Percentiles rank a stretch among this genome's conserved stretches.
These are phyloP conservation scores for Dianthus caryophyllus DNA, from an alignment of 148 eudicot species.

Conservation along the genomic window DNA sequence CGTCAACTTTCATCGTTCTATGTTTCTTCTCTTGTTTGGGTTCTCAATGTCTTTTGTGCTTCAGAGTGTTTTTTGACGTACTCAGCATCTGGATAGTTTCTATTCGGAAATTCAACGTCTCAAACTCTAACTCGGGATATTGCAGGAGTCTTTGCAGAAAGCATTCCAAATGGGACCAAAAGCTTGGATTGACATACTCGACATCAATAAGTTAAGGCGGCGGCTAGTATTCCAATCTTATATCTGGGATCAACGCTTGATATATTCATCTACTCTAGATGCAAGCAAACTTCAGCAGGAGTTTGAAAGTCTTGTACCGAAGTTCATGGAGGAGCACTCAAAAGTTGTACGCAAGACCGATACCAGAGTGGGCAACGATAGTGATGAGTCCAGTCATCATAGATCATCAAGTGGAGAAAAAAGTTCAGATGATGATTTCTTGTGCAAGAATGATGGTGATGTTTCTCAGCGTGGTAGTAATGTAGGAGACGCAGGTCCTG, in stretches of 20 bases:
- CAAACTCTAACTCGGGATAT: conserved; percentile 16
- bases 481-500: conserved; percentile 27
- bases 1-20: neutral
- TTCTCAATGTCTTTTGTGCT: neutral
- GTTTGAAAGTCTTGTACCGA: conserved; percentile 23
- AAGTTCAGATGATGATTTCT: conserved; percentile 18
- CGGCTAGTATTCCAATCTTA: conserved; percentile 73
- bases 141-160: conserved; percentile 59
- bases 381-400: conserved; percentile 25
- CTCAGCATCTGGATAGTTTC: neutral
- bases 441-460: conserved; percentile 26
- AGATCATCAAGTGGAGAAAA: conserved; percentile 24
- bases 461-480: conserved; percentile 25
- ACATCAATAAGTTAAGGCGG: conserved; percentile 69
- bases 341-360: conserved; percentile 20
- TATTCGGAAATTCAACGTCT: neutral
- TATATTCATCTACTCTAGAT: conserved; percentile 51
- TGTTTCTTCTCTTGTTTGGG: neutral
- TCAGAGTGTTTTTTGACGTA: neutral
- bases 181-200: conserved; percentile 66
- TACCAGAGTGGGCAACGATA: conserved; percentile 13
- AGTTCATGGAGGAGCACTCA: conserved; percentile 28
- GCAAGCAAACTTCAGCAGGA: conserved; percentile 24
- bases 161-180: conserved; percentile 39
- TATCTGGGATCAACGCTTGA: conserved; percentile 81